Evolutionary conservation across 768 basidiomycete genomes (phyloP).

Genomic region (Boletus rubropictus): DNA sequence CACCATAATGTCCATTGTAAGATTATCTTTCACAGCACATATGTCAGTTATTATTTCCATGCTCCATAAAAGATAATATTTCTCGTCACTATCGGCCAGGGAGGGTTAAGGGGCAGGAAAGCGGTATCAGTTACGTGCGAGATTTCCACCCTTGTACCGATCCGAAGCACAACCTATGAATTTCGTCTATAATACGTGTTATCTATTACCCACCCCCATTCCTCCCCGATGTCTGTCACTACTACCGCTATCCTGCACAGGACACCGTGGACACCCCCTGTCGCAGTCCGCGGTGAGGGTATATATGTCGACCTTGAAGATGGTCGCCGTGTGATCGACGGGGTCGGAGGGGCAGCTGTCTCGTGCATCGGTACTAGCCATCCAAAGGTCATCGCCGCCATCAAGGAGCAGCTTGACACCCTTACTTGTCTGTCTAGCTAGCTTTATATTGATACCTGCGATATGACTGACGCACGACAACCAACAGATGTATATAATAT

Average conservation of each 20-base stretch:
- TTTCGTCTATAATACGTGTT: neutral
- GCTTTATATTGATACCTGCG: neutral
- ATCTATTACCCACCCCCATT: neutral
- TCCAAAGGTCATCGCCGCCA: constrained; percentile 62
- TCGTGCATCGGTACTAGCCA: constrained; percentile 71
- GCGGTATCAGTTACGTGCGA: neutral
- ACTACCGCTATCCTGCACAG: constrained; percentile 52
- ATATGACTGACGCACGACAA: neutral
- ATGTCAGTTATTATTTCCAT: too few species aligned
- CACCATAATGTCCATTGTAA: too few species aligned
- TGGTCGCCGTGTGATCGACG: constrained; percentile 68
- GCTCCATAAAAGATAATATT: too few species aligned
- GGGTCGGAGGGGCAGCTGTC: constrained; percentile 82
- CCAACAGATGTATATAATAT: constrained; percentile 76
- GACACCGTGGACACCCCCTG: constrained; percentile 68
- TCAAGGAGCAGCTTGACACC: constrained; percentile 77
- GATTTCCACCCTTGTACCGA: neutral
- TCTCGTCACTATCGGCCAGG: too few species aligned
- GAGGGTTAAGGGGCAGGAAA: neutral
- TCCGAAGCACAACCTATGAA: neutral
- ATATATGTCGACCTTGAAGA: constrained; percentile 67
- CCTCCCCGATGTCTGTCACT: constrained; percentile 12
- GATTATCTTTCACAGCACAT: too few species aligned
- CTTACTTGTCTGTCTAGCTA: constrained; percentile 56
- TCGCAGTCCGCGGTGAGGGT: constrained; percentile 61